These are phyloP conservation scores for Viola pubescens DNA, from an alignment of 441 rosid genomes.

Conservation along the genomic window DNA sequence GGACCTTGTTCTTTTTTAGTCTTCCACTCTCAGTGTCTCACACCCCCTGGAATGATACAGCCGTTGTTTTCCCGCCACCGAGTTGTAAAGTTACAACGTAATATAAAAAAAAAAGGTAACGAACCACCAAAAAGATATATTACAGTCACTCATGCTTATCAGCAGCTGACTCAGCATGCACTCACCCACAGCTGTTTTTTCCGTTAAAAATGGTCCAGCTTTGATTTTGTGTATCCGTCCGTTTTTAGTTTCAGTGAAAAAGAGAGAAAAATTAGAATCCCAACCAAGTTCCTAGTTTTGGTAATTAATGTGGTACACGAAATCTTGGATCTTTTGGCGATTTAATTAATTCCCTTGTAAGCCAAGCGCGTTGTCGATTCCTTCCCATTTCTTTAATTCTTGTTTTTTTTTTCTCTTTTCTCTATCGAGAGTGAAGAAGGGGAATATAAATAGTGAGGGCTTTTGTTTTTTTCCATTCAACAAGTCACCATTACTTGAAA, in stretches of 20 bases:
- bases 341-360: constrained; percentile 4
- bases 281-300: too few species aligned
- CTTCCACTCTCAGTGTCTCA: too few species aligned
- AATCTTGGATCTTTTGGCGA: too few species aligned
- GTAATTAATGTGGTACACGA: too few species aligned
- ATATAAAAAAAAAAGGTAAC: background rate
- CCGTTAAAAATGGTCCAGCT: too few species aligned
- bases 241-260: too few species aligned
- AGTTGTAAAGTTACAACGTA: background rate
- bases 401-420: too few species aligned
- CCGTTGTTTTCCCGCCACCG: constrained; percentile 21
- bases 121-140: background rate
- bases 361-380: background rate
- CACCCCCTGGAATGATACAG: background rate
- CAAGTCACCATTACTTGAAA: background rate
- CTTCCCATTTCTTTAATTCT: background rate
- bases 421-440: background rate
- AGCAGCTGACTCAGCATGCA: background rate
- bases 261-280: too few species aligned
- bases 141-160: background rate
- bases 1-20: too few species aligned
- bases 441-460: constrained; percentile 10
- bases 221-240: too few species aligned
- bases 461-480: background rate
- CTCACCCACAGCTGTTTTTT: background rate